These are phyloP conservation scores for Daldinia caldariorum DNA, from an alignment of 495 filamentous ascomycete species.

Conservation along the genomic window DNA sequence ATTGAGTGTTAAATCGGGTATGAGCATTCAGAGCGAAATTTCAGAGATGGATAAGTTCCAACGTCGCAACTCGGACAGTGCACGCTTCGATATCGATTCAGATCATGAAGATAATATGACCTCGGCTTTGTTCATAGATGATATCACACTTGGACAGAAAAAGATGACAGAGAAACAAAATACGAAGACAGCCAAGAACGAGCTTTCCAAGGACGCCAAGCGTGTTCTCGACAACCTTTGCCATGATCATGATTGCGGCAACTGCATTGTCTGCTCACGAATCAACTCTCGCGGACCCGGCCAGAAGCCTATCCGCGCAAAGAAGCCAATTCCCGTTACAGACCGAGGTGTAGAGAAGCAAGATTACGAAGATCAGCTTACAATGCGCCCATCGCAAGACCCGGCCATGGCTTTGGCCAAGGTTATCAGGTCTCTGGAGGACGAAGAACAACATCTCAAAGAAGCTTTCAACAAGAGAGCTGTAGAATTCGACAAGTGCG, in stretches of 20 bases:
- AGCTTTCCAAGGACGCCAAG: conserved; percentile 60
- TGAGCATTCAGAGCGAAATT: conserved; percentile 45
- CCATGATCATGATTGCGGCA: conserved; percentile 69
- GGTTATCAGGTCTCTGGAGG: conserved; percentile 80
- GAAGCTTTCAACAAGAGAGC: conserved; percentile 68
- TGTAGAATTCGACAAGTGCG: conserved; percentile 69
- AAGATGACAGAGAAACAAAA: conserved; percentile 42
- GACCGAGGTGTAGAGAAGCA: conserved; percentile 60
- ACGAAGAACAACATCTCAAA: conserved; percentile 85
- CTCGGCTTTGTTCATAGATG: conserved; percentile 73
- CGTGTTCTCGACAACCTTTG: conserved; percentile 67
- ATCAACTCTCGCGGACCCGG: conserved; percentile 51
- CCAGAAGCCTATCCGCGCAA: conserved; percentile 68
- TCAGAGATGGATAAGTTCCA: conserved; percentile 40
- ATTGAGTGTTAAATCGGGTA: conserved; percentile 55
- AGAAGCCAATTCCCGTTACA: conserved; percentile 76
- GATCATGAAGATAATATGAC: conserved; percentile 71
- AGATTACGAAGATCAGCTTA: conserved; percentile 72
- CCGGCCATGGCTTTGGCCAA: conserved; percentile 80
- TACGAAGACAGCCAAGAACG: conserved; percentile 48
- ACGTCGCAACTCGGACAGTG: conserved; percentile 48
- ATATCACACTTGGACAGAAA: conserved; percentile 56
- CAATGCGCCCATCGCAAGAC: conserved; percentile 77
- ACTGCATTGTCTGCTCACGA: conserved; percentile 79
- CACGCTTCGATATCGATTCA: conserved; percentile 38